A percentile compares a stretch with the other conserved stretches of the same genome.
Evolutionary conservation across 2,329 filamentous ascomycete genomes (phyloP).

Genomic region (Sclerotinia borealis): DNA sequence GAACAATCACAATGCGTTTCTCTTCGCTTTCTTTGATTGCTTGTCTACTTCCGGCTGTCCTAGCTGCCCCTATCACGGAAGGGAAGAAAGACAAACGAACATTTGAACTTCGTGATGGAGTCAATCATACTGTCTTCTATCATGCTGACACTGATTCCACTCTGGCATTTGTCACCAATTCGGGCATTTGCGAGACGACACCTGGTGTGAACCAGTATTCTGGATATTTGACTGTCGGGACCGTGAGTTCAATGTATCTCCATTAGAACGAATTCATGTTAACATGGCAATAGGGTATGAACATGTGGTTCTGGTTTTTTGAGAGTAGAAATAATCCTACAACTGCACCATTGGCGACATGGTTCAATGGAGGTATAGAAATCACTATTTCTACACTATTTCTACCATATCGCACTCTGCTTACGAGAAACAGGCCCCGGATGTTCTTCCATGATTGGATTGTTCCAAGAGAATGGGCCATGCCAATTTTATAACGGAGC

Average conservation of each 20-base stretch:
- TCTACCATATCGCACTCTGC: neutral
- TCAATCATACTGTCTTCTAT: conserved; percentile 42
- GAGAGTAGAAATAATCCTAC: conserved; percentile 47
- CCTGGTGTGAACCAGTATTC: conserved; percentile 45
- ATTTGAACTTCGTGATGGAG: conserved; percentile 33
- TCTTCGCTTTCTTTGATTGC: conserved; percentile 6
- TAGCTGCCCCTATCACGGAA: conserved; percentile 14
- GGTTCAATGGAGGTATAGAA: conserved; percentile 38
- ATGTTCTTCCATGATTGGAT: conserved; percentile 50
- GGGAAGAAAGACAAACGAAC: conserved; percentile 29
- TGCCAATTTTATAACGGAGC: conserved; percentile 38
- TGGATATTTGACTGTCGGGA: conserved; percentile 44
- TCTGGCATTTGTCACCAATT: conserved; percentile 45
- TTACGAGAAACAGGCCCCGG: conserved; percentile 34
- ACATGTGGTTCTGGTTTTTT: conserved; percentile 46
- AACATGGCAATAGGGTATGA: conserved; percentile 17
- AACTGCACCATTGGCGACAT: conserved; percentile 39
- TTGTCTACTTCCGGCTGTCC: conserved; percentile 16
- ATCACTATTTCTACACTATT: neutral
- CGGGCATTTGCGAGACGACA: conserved; percentile 46
- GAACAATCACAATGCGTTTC: conserved; percentile 15
- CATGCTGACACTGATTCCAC: conserved; percentile 41
- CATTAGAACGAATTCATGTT: conserved; percentile 26
- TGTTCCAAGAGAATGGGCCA: conserved; percentile 48
- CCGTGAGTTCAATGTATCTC: conserved; percentile 10